These are phyloP conservation scores for Chrysoporthe deuterocubensis DNA, from an alignment of 2,329 filamentous ascomycete species.

Conservation along the genomic window DNA sequence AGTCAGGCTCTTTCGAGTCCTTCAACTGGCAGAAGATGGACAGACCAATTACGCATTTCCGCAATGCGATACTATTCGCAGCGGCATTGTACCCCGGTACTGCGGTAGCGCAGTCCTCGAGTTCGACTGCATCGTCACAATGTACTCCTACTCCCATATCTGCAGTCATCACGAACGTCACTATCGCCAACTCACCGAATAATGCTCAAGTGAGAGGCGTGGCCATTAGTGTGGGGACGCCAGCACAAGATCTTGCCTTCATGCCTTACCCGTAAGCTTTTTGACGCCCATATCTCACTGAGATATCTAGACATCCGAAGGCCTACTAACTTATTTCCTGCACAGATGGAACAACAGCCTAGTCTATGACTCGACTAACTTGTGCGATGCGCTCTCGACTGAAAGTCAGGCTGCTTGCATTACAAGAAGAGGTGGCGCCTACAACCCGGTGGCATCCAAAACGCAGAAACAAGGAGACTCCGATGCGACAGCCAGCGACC, in stretches of 20 bases:
- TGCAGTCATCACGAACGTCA: slow-evolving; percentile 9
- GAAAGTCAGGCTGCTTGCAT: slow-evolving; percentile 9
- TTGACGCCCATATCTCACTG: background rate
- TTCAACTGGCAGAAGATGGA: background rate
- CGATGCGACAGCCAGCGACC: background rate
- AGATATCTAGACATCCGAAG: too few species aligned
- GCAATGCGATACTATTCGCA: background rate
- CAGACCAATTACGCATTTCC: background rate
- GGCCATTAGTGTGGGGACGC: slow-evolving; percentile 11
- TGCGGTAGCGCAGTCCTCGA: background rate
- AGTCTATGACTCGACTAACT: slow-evolving; percentile 6
- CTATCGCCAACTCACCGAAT: slow-evolving; percentile 11
- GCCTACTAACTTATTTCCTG: background rate
- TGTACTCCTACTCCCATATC: slow-evolving; percentile 9
- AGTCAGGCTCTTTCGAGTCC: background rate
- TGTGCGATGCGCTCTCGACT: slow-evolving; percentile 1
- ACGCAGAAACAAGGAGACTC: slow-evolving; percentile 2
- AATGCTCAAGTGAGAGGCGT: slow-evolving; percentile 11
- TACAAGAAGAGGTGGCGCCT: slow-evolving; percentile 16
- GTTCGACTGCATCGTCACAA: slow-evolving; percentile 3
- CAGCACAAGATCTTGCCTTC: slow-evolving; percentile 14
- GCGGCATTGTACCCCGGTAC: background rate
- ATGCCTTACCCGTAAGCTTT: slow-evolving; percentile 8
- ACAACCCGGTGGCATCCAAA: slow-evolving; percentile 5
- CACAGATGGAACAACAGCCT: slow-evolving; percentile 10